Evolutionary conservation across 305 asterid genomes (phyloP).

Genomic region (Petunia hybrid): DNA sequence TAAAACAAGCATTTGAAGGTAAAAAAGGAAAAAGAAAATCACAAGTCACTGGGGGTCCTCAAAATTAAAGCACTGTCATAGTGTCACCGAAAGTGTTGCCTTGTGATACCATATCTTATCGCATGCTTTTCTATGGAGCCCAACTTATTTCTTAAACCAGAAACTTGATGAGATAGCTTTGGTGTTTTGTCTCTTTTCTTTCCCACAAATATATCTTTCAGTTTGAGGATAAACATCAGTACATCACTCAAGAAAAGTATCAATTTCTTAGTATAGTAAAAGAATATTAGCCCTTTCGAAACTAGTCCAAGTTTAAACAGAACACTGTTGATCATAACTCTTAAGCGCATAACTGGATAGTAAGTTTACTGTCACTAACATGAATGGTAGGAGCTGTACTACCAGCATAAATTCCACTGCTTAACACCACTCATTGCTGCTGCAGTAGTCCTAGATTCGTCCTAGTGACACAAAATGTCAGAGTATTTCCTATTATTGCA

Average conservation of each 20-base stretch:
- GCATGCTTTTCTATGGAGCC: neutral
- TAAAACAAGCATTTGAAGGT: constrained; percentile 7
- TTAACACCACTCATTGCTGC: neutral
- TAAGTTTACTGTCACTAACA: neutral
- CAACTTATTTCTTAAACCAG: neutral
- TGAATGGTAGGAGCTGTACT: neutral
- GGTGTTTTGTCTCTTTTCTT: neutral
- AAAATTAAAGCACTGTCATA: neutral
- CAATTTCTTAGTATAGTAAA: neutral
- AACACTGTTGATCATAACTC: neutral
- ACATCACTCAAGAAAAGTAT: neutral
- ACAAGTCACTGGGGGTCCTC: neutral
- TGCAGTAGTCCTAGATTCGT: neutral
- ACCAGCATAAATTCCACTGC: neutral
- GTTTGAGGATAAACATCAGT: too few relatives aligned
- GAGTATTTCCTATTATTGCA: too few relatives aligned
- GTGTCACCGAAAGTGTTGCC: neutral
- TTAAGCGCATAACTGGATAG: neutral
- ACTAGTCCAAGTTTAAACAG: neutral
- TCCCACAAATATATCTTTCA: neutral
- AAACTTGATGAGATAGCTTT: neutral
- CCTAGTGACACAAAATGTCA: too few relatives aligned
- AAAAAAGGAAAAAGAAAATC: neutral
- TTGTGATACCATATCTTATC: neutral
- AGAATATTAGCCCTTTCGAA: neutral